Conservation (phyloP, 1,284 basidiomycete genomes). For the Cutaneotrichosporon sp. region DNA sequence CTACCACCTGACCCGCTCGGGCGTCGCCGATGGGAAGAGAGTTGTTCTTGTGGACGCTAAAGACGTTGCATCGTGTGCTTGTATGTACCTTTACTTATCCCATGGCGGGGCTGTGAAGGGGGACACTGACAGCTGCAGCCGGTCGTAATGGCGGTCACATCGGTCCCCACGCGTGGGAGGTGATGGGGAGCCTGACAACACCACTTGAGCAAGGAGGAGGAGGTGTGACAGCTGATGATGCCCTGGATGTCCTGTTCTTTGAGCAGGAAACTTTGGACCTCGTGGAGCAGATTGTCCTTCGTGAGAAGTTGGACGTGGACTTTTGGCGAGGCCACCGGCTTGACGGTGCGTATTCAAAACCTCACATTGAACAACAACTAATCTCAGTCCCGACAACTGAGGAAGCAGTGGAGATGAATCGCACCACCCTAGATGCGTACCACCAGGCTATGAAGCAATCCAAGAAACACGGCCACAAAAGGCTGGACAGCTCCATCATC, state of each 20-base stretch:
- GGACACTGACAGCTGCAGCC: neutral
- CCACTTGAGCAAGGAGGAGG: slow-evolving; percentile 19
- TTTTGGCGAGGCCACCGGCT: slow-evolving; percentile 27
- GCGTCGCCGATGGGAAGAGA: slow-evolving; percentile 19
- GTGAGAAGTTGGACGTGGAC: slow-evolving; percentile 28
- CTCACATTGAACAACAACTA: too few species aligned
- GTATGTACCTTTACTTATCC: slow-evolving; percentile 15
- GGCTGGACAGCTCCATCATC: neutral
- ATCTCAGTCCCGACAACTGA: neutral
- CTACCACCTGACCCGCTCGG: slow-evolving; percentile 26
- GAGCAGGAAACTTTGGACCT: slow-evolving; percentile 67
- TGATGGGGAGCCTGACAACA: slow-evolving; percentile 16
- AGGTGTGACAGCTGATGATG: slow-evolving; percentile 43
- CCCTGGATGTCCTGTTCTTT: slow-evolving; percentile 53
- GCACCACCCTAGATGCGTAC: neutral
- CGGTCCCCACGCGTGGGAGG: slow-evolving; percentile 26
- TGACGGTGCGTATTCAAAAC: slow-evolving; percentile 12
- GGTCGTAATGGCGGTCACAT: slow-evolving; percentile 44
- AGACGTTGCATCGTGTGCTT: slow-evolving; percentile 38
- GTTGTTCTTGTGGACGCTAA: slow-evolving; percentile 38
- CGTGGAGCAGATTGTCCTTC: slow-evolving; percentile 55
- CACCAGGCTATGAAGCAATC: neutral
- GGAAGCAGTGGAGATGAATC: neutral
- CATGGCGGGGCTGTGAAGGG: too few species aligned
- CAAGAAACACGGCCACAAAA: neutral